Evolutionary conservation across 331 rosid species (phyloP).

Genomic region (Spiraea crenata): DNA sequence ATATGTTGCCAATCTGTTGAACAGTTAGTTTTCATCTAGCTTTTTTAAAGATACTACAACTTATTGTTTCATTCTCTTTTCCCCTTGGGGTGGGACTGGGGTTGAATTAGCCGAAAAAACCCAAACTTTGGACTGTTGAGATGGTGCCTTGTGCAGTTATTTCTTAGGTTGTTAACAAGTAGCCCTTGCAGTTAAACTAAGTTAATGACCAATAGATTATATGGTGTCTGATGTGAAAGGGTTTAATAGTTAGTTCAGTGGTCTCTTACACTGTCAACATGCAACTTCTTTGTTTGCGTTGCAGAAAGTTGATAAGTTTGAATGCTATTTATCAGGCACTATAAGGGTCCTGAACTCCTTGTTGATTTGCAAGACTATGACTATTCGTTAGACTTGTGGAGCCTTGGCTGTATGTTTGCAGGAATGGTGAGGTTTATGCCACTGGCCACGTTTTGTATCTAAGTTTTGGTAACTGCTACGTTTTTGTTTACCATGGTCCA

Average conservation of each 20-base stretch:
- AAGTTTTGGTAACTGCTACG: background rate
- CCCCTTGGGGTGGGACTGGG: background rate
- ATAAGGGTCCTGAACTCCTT: constrained; percentile 52
- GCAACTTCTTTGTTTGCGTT: constrained; percentile 7
- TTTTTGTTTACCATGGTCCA: constrained; percentile 2
- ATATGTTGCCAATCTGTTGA: background rate
- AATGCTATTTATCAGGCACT: constrained; percentile 32
- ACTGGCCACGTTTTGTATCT: background rate
- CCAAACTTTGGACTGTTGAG: background rate
- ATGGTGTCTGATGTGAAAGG: background rate
- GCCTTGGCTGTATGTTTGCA: constrained; percentile 52
- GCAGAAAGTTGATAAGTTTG: constrained; percentile 10
- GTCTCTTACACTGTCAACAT: background rate
- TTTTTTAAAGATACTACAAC: background rate
- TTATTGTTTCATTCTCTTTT: background rate
- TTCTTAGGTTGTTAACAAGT: background rate
- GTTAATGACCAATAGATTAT: background rate
- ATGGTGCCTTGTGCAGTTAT: constrained; percentile 2
- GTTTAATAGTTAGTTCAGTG: background rate
- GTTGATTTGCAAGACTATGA: constrained; percentile 51
- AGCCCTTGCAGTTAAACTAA: background rate
- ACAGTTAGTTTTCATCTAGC: constrained; percentile 4
- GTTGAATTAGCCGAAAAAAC: background rate
- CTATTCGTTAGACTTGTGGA: constrained; percentile 49
- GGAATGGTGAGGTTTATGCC: constrained; percentile 39